phyloP scores from a whole-genome alignment of 257 asterid genomes.

The Solanum peruvianum region DNA sequence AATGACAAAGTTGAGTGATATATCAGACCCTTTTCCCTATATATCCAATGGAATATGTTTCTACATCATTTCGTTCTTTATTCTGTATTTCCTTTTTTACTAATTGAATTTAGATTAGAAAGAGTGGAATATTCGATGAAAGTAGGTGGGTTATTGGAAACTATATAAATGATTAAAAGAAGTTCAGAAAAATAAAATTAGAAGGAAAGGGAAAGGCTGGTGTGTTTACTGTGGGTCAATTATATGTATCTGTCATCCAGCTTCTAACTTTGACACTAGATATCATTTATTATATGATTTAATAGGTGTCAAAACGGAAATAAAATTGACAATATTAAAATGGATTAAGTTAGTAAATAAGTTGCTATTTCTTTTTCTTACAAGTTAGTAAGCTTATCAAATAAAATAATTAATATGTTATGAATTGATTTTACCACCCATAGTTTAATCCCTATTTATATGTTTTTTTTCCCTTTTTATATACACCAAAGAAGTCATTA shows the following conservation, averaged over 20 bases:
- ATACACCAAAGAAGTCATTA: background rate
- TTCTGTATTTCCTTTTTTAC: background rate
- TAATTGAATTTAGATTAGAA: background rate
- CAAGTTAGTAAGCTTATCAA: no score
- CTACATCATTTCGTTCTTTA: background rate
- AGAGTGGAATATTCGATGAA: background rate
- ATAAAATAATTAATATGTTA: no score
- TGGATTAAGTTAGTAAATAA: no score
- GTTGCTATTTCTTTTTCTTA: no score
- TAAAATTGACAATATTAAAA: background rate
- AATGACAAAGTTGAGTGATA: no score
- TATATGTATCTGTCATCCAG: background rate
- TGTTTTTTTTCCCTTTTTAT: background rate
- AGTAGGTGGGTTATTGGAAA: background rate
- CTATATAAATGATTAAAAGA: background rate
- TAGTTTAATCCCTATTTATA: background rate
- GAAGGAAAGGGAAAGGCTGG: background rate
- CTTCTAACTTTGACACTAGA: background rate
- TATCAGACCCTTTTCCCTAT: no score
- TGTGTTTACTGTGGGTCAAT: background rate
- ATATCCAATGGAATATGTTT: background rate
- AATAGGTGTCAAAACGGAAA: background rate
- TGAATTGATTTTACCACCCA: background rate
- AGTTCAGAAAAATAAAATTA: no score
- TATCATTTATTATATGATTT: background rate